Evolutionary conservation across 331 rosid genomes (phyloP), one percentile per base, ranked within the genome.

Genomic region (Malus hybrid): DNA sequence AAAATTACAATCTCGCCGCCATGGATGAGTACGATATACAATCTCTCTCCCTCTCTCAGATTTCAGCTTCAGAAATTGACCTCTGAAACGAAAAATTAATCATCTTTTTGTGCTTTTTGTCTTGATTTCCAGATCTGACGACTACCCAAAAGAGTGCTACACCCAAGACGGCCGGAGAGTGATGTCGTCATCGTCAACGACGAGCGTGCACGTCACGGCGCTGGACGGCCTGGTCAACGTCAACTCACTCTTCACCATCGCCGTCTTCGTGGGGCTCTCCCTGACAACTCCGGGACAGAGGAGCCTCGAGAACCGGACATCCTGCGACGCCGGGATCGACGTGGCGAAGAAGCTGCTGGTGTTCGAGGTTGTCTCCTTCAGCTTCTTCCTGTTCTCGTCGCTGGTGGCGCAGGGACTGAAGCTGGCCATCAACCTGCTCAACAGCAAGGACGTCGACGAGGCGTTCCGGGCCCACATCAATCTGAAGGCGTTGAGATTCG

Each of bases 151-250:
- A 68, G 86, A 83, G 6, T 24, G 69, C 10, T 64, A 84, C 83
- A 19, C 62, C 76, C 36, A 60, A 8, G 73, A 69, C 58, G 55
- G 60, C 75, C 33, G 67, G 46, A 4, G 50, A 11, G 69, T 46
- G 39, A 71, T 52, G 5, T 33, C 86, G 0, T 75, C 88, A 1
- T 60, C 83, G 2, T 79, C 93, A 1, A 86, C 90, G 8, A 90
- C 95, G 6, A 93, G 94, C 71, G 89, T 93, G 19, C 98, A 93
- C 77, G 96, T 93, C n/a, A 90, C 90, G 2, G 96, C 98, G 20
- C 80, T 93, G 12, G 96, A 93, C 73, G 98, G 98, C 9, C 70
- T 93, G 4, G 98, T 93, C 19, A 93, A 90, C 68, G 98, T 87
- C 10, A 93, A 93, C 83, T 93, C 98, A 0, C 96, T 93, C 33